phyloP scores from a whole-genome alignment of 768 basidiomycete genomes.

The Auricularia sp. region DNA sequence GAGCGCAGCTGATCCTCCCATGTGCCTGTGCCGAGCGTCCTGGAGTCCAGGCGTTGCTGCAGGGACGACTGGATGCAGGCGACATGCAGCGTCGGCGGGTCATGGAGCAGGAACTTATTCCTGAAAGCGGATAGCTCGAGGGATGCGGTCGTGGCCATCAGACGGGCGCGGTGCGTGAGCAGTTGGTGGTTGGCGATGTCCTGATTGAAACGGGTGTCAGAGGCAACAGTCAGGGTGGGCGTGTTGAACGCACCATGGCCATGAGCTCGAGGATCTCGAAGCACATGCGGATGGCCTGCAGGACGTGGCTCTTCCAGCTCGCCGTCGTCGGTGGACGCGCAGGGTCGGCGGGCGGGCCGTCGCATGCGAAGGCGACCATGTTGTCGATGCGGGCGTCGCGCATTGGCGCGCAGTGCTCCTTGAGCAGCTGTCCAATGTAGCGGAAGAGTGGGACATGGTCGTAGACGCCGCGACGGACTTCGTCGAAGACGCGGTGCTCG shows the following conservation, averaged over 20 bases:
- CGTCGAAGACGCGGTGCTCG: slow-evolving; percentile 71
- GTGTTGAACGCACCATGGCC: slow-evolving; percentile 65
- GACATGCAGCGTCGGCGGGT: slow-evolving; percentile 8
- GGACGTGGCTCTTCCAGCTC: slow-evolving; percentile 1
- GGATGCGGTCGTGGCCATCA: slow-evolving; percentile 66
- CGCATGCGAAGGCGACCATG: slow-evolving; percentile 60
- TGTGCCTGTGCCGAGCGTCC: slow-evolving; percentile 58
- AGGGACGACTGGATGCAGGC: slow-evolving; percentile 12
- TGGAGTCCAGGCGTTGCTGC: slow-evolving; percentile 20
- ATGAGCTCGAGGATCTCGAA: slow-evolving; percentile 89
- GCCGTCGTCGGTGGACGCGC: not conserved
- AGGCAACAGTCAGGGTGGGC: slow-evolving; percentile 10
- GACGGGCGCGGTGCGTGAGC: slow-evolving; percentile 83
- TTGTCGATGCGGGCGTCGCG: slow-evolving; percentile 73
- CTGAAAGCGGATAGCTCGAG: slow-evolving; percentile 76
- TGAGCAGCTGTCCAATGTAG: slow-evolving; percentile 71
- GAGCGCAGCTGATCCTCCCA: slow-evolving; percentile 32
- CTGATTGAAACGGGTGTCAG: slow-evolving; percentile 31
- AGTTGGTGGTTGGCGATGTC: slow-evolving; percentile 96
- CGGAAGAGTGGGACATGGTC: slow-evolving; percentile 71
- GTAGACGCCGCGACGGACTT: slow-evolving; percentile 66
- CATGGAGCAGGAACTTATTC: slow-evolving; percentile 23
- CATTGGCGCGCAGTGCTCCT: slow-evolving; percentile 91
- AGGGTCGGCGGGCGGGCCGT: slow-evolving; percentile 20
- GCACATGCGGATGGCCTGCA: slow-evolving; percentile 61